A percentile compares a stretch with the other conserved stretches of the same genome.
Evolutionary conservation across 768 basidiomycete genomes (phyloP).

Genomic region (Exsudoporus frostii): DNA sequence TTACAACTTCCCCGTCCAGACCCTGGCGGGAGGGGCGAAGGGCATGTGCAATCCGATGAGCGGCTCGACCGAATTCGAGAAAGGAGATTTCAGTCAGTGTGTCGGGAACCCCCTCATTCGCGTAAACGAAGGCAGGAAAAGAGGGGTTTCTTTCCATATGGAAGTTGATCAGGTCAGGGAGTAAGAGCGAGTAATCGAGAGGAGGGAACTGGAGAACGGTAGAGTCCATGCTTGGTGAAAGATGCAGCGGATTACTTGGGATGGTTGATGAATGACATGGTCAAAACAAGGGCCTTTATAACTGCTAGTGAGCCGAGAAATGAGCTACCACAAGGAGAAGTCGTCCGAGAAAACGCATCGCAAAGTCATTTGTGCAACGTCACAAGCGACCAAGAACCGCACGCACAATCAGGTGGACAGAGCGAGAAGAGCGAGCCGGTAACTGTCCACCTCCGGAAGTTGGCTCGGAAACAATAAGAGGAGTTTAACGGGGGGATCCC

Average conservation of each 20-base stretch:
- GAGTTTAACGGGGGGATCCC: not conserved
- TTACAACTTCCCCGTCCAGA: conserved; percentile 18
- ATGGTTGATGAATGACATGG: not conserved
- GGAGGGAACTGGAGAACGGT: conserved; percentile 12
- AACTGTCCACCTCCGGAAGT: not conserved
- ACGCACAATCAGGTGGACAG: not conserved
- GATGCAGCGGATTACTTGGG: not conserved
- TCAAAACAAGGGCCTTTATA: conserved; percentile 11
- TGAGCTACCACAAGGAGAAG: not conserved
- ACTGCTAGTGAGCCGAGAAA: not conserved
- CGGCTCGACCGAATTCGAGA: conserved; percentile 28
- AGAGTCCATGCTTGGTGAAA: conserved; percentile 3
- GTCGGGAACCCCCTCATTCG: conserved; percentile 8
- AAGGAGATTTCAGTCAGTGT: conserved; percentile 20
- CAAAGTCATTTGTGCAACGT: not conserved
- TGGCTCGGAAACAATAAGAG: not conserved
- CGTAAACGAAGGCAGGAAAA: conserved; percentile 20
- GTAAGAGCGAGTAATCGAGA: conserved; percentile 20
- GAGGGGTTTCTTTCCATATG: conserved; percentile 24
- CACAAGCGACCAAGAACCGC: not conserved
- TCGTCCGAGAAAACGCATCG: not conserved
- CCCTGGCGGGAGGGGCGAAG: conserved; percentile 34
- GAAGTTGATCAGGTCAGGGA: conserved; percentile 28
- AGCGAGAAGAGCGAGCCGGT: not conserved
- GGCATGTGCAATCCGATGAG: conserved; percentile 37